These are phyloP conservation scores for Tolypocladium tropicale DNA, from an alignment of 2,329 filamentous ascomycete genomes.

Conservation along the genomic window DNA sequence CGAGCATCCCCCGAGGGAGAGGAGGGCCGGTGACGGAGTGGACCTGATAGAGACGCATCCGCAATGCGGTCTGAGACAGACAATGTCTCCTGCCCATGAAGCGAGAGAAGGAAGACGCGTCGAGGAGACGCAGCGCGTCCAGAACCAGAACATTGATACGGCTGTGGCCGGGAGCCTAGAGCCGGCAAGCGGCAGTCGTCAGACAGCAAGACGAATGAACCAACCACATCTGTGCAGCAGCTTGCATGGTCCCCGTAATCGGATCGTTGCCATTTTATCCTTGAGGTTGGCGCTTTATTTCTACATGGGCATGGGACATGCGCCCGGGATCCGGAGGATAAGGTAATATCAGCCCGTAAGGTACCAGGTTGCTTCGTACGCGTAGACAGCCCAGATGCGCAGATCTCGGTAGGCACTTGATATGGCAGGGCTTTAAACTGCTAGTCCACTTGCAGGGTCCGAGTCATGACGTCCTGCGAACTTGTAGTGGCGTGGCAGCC, in stretches of 20 bases:
- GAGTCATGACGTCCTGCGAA: background rate
- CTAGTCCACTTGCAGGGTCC: background rate
- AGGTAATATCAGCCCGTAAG: too few species aligned
- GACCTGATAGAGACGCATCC: slow-evolving; percentile 4
- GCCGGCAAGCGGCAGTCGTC: background rate
- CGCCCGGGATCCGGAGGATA: too few species aligned
- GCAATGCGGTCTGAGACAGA: background rate
- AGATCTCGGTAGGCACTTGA: too few species aligned
- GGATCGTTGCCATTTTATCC: background rate
- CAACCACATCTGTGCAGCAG: background rate
- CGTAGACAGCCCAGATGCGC: too few species aligned
- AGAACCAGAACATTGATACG: background rate
- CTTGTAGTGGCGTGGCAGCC: background rate
- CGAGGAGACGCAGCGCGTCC: background rate
- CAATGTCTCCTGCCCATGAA: background rate
- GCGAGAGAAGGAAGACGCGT: background rate
- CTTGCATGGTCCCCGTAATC: background rate
- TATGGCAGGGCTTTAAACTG: background rate
- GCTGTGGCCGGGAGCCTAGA: background rate
- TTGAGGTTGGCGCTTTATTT: background rate
- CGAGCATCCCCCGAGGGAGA: background rate
- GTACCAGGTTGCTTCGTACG: too few species aligned
- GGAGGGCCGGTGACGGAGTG: background rate
- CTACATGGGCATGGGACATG: too few species aligned
- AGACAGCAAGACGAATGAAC: background rate